Evolutionary conservation across 129 eudicot genomes (phyloP).

Genomic region (Mikania micrantha): DNA sequence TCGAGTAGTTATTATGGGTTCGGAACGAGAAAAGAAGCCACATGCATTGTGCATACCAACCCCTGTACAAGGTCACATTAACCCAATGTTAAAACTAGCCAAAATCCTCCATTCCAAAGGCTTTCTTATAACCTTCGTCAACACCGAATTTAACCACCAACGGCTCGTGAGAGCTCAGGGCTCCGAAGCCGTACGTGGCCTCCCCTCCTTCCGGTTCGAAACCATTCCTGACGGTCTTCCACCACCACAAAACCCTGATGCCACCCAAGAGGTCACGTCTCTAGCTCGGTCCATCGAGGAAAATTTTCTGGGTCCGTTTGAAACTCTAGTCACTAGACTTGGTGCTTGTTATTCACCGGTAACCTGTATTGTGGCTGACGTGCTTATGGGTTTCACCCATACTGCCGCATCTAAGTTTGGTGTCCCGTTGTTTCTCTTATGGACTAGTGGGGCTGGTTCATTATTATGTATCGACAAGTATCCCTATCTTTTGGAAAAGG

Average conservation of each 20-base stretch:
- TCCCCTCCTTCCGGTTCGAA: constrained; percentile 16
- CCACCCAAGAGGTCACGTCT: constrained; percentile 14
- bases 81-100: no score
- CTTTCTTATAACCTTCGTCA: no score
- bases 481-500: constrained; percentile 19
- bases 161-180: constrained; percentile 17
- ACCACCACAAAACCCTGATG: constrained; percentile 19
- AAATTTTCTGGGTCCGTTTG: constrained; percentile 20
- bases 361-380: constrained; percentile 32
- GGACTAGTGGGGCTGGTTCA: constrained; percentile 21
- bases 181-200: not conserved
- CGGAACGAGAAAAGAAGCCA: no score
- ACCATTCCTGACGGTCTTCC: constrained; percentile 43
- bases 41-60: no score
- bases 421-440: constrained; percentile 20
- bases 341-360: constrained; percentile 15
- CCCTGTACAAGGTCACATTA: no score
- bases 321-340: not conserved
- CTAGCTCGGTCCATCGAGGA: not conserved
- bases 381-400: constrained; percentile 30
- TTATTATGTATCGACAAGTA: constrained; percentile 14
- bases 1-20: no score
- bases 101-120: no score
- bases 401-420: constrained; percentile 12
- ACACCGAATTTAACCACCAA: constrained; percentile 25